These are phyloP conservation scores for Ammopiptanthus mongolicus DNA, from an alignment of 306 rosid genomes.

Conservation along the genomic window DNA sequence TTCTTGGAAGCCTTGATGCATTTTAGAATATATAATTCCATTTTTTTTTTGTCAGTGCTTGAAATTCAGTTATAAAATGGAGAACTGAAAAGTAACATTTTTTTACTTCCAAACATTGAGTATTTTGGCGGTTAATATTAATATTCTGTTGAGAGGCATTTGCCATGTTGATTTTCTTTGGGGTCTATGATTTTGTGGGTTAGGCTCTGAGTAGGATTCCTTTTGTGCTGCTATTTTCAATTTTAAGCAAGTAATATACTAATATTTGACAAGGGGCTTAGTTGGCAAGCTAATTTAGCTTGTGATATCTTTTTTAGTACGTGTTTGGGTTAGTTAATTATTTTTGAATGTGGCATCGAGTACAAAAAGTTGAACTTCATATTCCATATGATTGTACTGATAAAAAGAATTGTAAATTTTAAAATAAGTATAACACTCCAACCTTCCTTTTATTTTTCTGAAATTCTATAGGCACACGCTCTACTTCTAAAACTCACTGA, in stretches of 20 bases:
- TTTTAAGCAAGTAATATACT: neutral
- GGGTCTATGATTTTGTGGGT: neutral
- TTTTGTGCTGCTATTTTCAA: neutral
- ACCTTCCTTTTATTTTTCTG: neutral
- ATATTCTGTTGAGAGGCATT: neutral
- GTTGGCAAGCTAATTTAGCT: neutral
- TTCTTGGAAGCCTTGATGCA: neutral
- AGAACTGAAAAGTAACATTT: neutral
- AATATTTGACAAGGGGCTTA: neutral
- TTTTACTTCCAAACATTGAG: neutral
- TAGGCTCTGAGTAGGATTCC: neutral
- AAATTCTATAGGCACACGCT: neutral
- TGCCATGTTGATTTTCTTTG: neutral
- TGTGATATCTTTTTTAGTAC: neutral
- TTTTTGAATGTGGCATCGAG: too few relatives aligned
- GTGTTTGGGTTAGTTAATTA: too few relatives aligned
- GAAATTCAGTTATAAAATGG: too few relatives aligned
- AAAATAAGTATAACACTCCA: neutral
- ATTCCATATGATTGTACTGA: neutral
- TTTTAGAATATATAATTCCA: neutral
- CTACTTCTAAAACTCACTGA: neutral
- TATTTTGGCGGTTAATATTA: neutral
- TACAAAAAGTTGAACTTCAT: neutral
- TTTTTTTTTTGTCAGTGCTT: too few relatives aligned
- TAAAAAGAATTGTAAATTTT: neutral